These are phyloP conservation scores for Hypericum androsaemum DNA, from an alignment of 345 rosid genomes.

Conservation along the genomic window DNA sequence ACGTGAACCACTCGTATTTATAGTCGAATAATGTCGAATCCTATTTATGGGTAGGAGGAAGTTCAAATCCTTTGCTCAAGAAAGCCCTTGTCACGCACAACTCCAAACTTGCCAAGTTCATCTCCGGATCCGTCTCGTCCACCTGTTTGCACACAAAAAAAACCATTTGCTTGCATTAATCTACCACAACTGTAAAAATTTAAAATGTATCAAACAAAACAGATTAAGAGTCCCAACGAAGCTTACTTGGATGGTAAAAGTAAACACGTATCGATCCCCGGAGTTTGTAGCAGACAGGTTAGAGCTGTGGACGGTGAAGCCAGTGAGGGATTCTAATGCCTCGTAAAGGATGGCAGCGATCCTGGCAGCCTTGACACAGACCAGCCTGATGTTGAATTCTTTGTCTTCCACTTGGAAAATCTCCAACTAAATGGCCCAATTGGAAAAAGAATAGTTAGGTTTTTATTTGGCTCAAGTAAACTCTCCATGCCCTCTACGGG, in stretches of 20 bases:
- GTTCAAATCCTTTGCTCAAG: constrained; percentile 70
- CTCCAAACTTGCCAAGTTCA: constrained; percentile 55
- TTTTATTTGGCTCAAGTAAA: background rate
- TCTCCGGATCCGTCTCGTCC: constrained; percentile 32
- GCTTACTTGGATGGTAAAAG: constrained; percentile 53
- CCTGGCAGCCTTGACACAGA: constrained; percentile 48
- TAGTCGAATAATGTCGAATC: too few relatives aligned
- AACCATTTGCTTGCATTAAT: background rate
- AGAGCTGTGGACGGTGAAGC: constrained; percentile 57
- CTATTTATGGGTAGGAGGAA: too few relatives aligned
- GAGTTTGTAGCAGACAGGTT: constrained; percentile 39
- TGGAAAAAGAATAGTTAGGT: too few relatives aligned
- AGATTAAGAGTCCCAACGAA: background rate
- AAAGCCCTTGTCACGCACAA: constrained; percentile 65
- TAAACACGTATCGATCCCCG: constrained; percentile 41
- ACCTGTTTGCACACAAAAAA: constrained; percentile 25
- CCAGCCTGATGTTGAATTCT: constrained; percentile 53
- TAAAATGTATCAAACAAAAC: background rate
- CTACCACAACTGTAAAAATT: background rate
- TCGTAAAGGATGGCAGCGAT: constrained; percentile 55
- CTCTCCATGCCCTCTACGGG: too few relatives aligned
- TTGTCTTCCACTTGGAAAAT: constrained; percentile 66
- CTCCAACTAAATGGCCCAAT: constrained; percentile 35
- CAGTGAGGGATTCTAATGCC: constrained; percentile 63
- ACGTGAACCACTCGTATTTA: too few relatives aligned